Percentiles rank a stretch among this genome's conserved stretches.
Conservation (phyloP, 768 basidiomycete species). For the Termitomyces sp. region DNA sequence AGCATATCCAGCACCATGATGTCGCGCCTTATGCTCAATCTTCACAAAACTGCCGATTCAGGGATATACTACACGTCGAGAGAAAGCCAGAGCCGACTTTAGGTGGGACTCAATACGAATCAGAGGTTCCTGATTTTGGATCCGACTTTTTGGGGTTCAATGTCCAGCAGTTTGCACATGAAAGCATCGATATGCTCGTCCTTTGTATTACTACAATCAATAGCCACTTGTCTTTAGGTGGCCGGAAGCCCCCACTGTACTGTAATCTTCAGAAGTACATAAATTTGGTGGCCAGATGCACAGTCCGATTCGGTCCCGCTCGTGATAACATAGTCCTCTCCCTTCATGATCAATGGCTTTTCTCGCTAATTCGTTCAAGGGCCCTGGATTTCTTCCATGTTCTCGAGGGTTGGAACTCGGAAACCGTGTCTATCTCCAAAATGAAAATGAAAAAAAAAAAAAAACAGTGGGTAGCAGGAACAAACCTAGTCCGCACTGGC, state of each 20-base stretch:
- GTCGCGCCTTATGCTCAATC: conserved; percentile 10
- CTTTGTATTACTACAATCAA: conserved; percentile 17
- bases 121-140: neutral
- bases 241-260: too few relatives aligned
- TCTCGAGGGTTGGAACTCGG: too few relatives aligned
- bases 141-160: too few relatives aligned
- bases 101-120: neutral
- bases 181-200: neutral
- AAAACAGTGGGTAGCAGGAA: neutral
- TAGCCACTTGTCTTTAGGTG: neutral
- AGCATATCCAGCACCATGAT: conserved; percentile 10
- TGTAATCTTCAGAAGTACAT: too few relatives aligned
- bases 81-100: neutral
- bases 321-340: too few relatives aligned
- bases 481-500: neutral
- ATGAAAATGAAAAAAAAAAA: too few relatives aligned
- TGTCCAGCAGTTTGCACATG: neutral
- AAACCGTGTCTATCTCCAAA: too few relatives aligned
- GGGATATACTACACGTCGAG: neutral
- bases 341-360: too few relatives aligned
- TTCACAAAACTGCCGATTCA: conserved; percentile 1
- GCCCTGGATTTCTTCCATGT: too few relatives aligned
- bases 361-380: too few relatives aligned
- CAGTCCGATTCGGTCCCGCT: too few relatives aligned
- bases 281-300: too few relatives aligned